phyloP scores from a whole-genome alignment of 73 alveolate genomes.

The Uronychia setigera region DNA sequence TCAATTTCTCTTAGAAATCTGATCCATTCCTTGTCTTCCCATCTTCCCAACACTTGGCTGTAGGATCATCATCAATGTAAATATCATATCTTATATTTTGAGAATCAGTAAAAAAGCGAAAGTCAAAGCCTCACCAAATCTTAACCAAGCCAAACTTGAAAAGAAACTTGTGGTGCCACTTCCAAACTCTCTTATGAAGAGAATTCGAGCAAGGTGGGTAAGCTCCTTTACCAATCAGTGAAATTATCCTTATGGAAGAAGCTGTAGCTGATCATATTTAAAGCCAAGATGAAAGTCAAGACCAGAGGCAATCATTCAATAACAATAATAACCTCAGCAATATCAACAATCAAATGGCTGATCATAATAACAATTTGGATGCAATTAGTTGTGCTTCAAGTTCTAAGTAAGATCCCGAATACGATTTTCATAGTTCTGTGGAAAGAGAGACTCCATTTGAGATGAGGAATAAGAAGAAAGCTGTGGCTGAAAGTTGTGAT shows the following conservation, averaged over 20 bases:
- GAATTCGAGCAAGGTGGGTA: slow-evolving; percentile 49
- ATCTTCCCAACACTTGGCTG: slow-evolving; percentile 18
- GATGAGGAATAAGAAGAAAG: neutral
- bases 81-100: neutral
- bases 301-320: neutral
- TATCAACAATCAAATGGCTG: neutral
- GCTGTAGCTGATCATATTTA: slow-evolving; percentile 46
- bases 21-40: slow-evolving; percentile 69
- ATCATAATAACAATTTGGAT: neutral
- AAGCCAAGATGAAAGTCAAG: neutral
- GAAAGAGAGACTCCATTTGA: slow-evolving; percentile 1
- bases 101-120: neutral
- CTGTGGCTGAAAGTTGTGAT: too few relatives aligned
- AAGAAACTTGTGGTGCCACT: slow-evolving; percentile 54
- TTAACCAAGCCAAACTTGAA: neutral
- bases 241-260: slow-evolving; percentile 36
- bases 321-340: too few relatives aligned
- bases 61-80: neutral
- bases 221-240: neutral
- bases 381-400: neutral
- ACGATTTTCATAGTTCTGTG: neutral
- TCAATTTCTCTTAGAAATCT: slow-evolving; percentile 42
- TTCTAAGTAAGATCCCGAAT: neutral
- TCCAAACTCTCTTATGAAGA: slow-evolving; percentile 48
- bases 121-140: neutral